Evolutionary conservation across 2,329 filamentous ascomycete genomes (phyloP).

Genomic region (Diaporthe citrichinensis): DNA sequence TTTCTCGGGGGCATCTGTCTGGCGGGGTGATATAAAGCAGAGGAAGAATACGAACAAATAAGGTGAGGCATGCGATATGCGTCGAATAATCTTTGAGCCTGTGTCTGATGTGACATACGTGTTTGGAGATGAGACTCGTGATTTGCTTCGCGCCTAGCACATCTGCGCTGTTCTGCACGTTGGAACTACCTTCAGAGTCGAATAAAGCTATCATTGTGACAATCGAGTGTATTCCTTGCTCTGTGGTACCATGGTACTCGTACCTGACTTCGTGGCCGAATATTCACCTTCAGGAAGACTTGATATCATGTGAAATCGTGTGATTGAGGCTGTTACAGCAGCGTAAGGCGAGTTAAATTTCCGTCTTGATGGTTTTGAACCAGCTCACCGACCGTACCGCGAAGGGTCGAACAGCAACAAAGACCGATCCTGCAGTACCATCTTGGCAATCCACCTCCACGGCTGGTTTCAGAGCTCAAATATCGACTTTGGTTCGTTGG

Average conservation of each 20-base stretch:
- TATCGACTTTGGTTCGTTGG: background rate
- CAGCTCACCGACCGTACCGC: background rate
- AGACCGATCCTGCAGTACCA: background rate
- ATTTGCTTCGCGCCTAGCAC: background rate
- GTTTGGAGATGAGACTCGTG: background rate
- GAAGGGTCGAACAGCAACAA: slow-evolving; percentile 6
- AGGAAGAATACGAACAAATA: background rate
- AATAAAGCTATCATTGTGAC: background rate
- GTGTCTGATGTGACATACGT: background rate
- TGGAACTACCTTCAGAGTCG: background rate
- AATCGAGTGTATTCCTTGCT: background rate
- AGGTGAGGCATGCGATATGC: too few relatives aligned
- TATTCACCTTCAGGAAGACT: background rate
- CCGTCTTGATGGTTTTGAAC: background rate
- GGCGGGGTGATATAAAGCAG: background rate
- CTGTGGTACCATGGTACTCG: background rate
- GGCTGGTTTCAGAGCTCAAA: background rate
- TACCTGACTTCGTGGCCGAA: background rate
- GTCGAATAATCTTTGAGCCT: too few relatives aligned
- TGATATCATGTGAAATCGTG: background rate
- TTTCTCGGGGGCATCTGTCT: background rate
- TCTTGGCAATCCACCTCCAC: background rate
- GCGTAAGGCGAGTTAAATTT: background rate
- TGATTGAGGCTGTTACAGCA: background rate
- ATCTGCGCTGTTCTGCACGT: background rate